A percentile compares a stretch with the other conserved stretches of the same genome.
These are phyloP conservation scores for Stellera chamaejasme DNA, from an alignment of 345 rosid species.

Conservation along the genomic window DNA sequence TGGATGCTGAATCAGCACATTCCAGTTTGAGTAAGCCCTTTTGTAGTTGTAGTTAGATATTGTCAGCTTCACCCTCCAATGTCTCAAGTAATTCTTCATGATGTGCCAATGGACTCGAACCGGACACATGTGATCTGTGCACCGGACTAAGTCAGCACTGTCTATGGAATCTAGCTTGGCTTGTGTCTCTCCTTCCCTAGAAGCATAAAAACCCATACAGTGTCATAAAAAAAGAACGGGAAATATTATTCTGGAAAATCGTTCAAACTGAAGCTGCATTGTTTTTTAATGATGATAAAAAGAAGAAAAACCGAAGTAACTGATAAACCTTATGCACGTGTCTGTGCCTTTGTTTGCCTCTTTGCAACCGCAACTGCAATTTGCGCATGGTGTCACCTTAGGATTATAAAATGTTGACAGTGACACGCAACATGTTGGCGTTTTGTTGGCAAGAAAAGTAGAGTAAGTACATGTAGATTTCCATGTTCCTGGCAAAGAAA, in stretches of 20 bases:
- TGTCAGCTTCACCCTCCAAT: constrained; percentile 67
- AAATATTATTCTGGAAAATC: neutral
- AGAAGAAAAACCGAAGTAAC: neutral
- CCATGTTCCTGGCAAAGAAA: constrained; percentile 46
- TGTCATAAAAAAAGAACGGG: neutral
- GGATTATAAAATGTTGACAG: constrained; percentile 45
- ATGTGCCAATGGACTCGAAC: constrained; percentile 68
- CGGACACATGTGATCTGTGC: constrained; percentile 69
- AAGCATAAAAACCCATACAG: neutral
- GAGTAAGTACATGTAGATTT: constrained; percentile 46
- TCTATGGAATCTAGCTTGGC: constrained; percentile 27
- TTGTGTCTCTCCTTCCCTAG: neutral
- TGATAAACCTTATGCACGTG: neutral
- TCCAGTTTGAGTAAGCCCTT: constrained; percentile 63
- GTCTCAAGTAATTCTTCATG: constrained; percentile 48
- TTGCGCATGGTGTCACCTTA: constrained; percentile 36
- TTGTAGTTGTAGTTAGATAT: constrained; percentile 59
- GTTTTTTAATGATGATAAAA: neutral
- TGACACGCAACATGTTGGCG: constrained; percentile 44
- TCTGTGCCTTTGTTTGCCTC: neutral
- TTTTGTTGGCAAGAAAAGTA: constrained; percentile 29
- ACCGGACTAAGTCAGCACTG: constrained; percentile 43
- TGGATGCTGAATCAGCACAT: constrained; percentile 60
- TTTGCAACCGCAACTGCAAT: constrained; percentile 17
- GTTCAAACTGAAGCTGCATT: neutral